phyloP scores from a whole-genome alignment of 306 rosid species.

The Trifolium repens region DNA sequence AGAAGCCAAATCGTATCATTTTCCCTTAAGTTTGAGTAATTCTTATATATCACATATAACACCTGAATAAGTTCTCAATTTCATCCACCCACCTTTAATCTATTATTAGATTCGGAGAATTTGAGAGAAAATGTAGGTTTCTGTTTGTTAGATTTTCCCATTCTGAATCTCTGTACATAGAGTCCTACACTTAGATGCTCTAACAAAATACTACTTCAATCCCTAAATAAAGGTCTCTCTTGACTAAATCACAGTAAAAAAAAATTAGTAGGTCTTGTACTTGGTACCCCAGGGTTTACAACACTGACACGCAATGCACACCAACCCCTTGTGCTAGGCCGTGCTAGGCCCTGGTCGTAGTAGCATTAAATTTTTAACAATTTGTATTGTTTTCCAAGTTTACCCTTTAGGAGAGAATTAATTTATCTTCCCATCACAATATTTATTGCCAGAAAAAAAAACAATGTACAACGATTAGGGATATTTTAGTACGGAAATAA shows the following conservation, averaged over 20 bases:
- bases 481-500: too few relatives aligned
- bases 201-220: too few relatives aligned
- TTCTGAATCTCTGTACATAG: not conserved
- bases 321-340: too few relatives aligned
- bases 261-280: too few relatives aligned
- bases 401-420: not conserved
- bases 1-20: not conserved
- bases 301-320: too few relatives aligned
- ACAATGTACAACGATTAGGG: too few relatives aligned
- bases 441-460: too few relatives aligned
- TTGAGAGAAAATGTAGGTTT: not conserved
- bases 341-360: too few relatives aligned
- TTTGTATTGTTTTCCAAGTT: not conserved
- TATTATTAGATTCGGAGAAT: not conserved
- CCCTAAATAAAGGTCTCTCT: too few relatives aligned
- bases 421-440: too few relatives aligned
- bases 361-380: not conserved
- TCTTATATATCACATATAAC: not conserved
- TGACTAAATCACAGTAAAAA: too few relatives aligned
- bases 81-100: not conserved
- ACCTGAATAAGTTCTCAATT: not conserved
- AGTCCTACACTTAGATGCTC: not conserved
- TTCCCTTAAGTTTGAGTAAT: conserved; percentile 10
- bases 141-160: not conserved
- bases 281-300: too few relatives aligned